Evolutionary conservation across 2,329 filamentous ascomycete genomes (phyloP), one percentile per base, ranked within the genome.

Genomic region (Trichoderma hamatum): DNA sequence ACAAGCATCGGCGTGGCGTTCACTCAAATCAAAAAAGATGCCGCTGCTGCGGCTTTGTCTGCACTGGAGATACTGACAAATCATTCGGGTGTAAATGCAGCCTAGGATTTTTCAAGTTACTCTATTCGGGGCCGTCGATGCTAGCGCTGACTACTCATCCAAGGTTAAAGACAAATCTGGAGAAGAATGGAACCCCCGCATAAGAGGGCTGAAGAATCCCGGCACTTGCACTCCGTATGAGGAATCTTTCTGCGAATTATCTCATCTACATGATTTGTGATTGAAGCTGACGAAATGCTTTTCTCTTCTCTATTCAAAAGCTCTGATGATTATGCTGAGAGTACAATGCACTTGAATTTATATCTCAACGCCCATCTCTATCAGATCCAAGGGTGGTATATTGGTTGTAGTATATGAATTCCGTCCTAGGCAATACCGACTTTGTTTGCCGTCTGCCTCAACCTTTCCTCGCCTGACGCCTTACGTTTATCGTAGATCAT

Each of bases 401-500:
- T 49, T 39, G 74, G 61, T 55, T 54, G 39, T 67, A 46, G 55
- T 49, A 21, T 49, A 43, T n/a, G 39, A n/a, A 14, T 21, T 7
- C 11, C 46, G n/a, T 60, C 55, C 46, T 52, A 9, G 43, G 13
- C 14, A 39, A 26, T 54, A 52, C 54, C 58, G 28, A 67, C 59
- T 10, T 28, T 39, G 56, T 19, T 36, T 4, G 51, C 34, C 34
- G 16, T 56, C 46, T 54, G 21, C 43, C 14, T 49, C 28, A 63
- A n/a, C 51, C 11, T 49, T 32, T 43, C 54, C 43, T 56, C 65
- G 61, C 54, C 52, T 49, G 65, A 55, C 43, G 67, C 61, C 54
- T 67, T 67, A 59, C 54, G 13, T 66, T 6, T 60, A 58, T 55
- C 68, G 55, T 60, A 66, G 43, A 66, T 69, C 67, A 26, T 69